Evolutionary conservation across 495 filamentous ascomycete species (phyloP).

Genomic region (Haplographium delicatum): DNA sequence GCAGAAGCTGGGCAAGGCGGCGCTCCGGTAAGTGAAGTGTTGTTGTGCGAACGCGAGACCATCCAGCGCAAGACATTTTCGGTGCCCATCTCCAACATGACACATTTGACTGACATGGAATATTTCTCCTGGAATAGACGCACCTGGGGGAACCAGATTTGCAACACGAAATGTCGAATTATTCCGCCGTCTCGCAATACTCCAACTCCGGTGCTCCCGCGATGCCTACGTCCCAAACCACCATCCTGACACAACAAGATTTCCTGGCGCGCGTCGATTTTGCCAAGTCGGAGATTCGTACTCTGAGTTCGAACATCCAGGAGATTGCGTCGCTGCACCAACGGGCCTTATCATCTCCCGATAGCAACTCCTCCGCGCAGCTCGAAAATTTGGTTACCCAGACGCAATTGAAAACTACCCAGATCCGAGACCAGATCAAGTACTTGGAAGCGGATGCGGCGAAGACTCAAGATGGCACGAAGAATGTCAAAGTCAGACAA

Average conservation of each 20-base stretch:
- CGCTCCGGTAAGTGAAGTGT: too few relatives aligned
- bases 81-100: background rate
- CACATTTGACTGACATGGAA: background rate
- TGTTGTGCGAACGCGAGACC: too few relatives aligned
- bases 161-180: slow-evolving; percentile 24
- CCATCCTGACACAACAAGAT: slow-evolving; percentile 46
- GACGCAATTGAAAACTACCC: slow-evolving; percentile 59
- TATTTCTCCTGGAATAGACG: background rate
- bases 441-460: slow-evolving; percentile 56
- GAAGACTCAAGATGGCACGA: slow-evolving; percentile 47
- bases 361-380: slow-evolving; percentile 35
- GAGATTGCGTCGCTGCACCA: slow-evolving; percentile 56
- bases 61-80: background rate
- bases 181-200: slow-evolving; percentile 21
- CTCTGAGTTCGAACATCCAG: slow-evolving; percentile 48
- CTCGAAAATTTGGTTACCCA: slow-evolving; percentile 52
- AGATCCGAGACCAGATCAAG: slow-evolving; percentile 64
- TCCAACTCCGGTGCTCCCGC: slow-evolving; percentile 17
- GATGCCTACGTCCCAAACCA: slow-evolving; percentile 14
- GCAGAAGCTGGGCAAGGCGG: slow-evolving; percentile 19
- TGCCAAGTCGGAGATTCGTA: slow-evolving; percentile 51
- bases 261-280: slow-evolving; percentile 56
- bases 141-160: slow-evolving; percentile 10
- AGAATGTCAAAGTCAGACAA: slow-evolving; percentile 55
- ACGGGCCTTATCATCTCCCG: slow-evolving; percentile 49